These are phyloP conservation scores for Lentinula sp. DNA, from an alignment of 768 basidiomycete species.

Conservation along the genomic window DNA sequence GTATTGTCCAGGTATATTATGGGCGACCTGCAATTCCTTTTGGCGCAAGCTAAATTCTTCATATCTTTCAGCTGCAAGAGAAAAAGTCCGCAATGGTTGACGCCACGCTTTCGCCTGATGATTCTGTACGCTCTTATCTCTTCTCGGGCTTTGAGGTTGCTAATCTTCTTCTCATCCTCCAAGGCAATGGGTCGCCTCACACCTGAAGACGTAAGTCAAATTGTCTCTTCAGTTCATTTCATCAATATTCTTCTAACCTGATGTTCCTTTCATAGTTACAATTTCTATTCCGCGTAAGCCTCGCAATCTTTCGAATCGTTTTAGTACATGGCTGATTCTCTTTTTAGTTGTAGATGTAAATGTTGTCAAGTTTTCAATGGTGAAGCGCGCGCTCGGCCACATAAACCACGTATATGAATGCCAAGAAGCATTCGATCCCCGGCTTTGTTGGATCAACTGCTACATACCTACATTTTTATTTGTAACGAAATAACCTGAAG, in stretches of 20 bases:
- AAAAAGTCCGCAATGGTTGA: constrained; percentile 96
- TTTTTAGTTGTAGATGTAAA: background rate
- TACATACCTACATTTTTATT: too few species aligned
- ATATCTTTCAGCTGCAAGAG: constrained; percentile 65
- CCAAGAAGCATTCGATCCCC: too few species aligned
- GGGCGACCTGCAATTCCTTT: background rate
- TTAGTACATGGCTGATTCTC: background rate
- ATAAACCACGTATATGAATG: too few species aligned
- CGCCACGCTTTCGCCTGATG: constrained; percentile 77
- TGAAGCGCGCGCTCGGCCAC: too few species aligned
- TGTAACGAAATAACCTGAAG: too few species aligned
- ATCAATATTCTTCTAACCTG: background rate
- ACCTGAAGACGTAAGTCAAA: constrained; percentile 63
- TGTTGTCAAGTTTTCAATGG: too few species aligned
- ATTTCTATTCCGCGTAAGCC: constrained; percentile 40
- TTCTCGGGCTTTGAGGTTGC: background rate
- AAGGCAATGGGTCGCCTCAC: constrained; percentile 93
- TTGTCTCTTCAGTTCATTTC: background rate
- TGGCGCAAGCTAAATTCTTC: background rate
- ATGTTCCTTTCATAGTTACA: constrained; percentile 23
- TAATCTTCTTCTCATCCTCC: constrained; percentile 7
- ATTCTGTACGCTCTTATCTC: constrained; percentile 45
- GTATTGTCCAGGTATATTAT: constrained; percentile 72
- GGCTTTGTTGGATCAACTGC: too few species aligned
- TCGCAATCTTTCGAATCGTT: too few species aligned